Conservation (phyloP, 805 yeast genomes). For the Zygosaccharomyces rouxii region DNA sequence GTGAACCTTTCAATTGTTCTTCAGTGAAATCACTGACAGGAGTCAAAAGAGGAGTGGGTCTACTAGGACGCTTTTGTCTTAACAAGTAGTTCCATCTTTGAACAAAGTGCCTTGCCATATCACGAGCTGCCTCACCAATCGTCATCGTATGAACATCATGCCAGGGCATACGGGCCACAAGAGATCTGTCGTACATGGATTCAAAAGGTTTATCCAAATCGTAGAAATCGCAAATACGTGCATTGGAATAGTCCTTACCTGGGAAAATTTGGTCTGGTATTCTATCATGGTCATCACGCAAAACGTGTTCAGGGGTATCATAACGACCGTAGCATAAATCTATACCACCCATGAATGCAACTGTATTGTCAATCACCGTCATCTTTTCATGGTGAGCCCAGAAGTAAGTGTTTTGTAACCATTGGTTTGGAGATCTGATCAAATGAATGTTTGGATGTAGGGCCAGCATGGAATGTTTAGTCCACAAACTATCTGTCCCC, state of each 20-base stretch:
- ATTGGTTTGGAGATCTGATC: conserved; percentile 91
- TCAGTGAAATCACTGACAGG: conserved; percentile 87
- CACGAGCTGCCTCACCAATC: conserved; percentile 91
- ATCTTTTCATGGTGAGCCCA: conserved; percentile 99
- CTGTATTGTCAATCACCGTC: conserved; percentile 77
- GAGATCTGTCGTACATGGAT: conserved; percentile 80
- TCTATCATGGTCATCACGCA: conserved; percentile 66
- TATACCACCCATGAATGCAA: conserved; percentile 91
- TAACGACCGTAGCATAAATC: conserved; percentile 94
- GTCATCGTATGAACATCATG: conserved; percentile 97
- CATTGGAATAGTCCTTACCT: conserved; percentile 96
- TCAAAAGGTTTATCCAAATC: conserved; percentile 82
- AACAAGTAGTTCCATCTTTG: conserved; percentile 95
- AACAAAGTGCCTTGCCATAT: conserved; percentile 86
- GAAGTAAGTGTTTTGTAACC: conserved; percentile 85
- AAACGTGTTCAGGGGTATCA: conserved; percentile 93
- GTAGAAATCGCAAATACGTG: conserved; percentile 83
- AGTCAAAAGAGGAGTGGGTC: conserved; percentile 84
- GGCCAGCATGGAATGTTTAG: conserved; percentile 86
- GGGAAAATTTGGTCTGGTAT: conserved; percentile 64
- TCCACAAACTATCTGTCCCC: conserved; percentile 89
- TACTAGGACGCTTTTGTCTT: conserved; percentile 90
- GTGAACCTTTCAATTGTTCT: conserved; percentile 59
- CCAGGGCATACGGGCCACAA: conserved; percentile 97
- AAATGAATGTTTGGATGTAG: conserved; percentile 84